A percentile compares a stretch with the other conserved stretches of the same genome.
phyloP scores from a whole-genome alignment of 1,139 yeast species.

The Martiniozyma asiatica region DNA sequence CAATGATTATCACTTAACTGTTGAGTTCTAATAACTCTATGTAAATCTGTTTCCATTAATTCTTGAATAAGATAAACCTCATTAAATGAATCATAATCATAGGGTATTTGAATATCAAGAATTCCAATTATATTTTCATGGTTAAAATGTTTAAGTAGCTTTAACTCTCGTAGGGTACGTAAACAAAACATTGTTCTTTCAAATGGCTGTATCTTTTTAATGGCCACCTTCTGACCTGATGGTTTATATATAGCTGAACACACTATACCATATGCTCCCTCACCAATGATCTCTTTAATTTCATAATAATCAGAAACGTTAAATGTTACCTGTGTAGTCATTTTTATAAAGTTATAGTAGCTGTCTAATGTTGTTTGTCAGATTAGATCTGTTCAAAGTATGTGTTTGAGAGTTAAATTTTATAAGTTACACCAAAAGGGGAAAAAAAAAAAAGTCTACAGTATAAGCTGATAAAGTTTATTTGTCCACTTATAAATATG shows the following conservation, averaged over 20 bases:
- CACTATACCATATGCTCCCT: slow-evolving; percentile 97
- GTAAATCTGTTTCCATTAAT: slow-evolving; percentile 59
- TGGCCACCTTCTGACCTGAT: slow-evolving; percentile 82
- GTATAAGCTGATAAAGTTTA: too few species aligned
- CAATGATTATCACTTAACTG: slow-evolving; percentile 50
- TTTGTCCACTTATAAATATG: too few species aligned
- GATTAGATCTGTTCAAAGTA: too few species aligned
- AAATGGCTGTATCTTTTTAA: slow-evolving; percentile 89
- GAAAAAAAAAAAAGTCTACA: too few species aligned
- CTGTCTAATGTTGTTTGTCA: too few species aligned
- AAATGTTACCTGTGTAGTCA: slow-evolving; percentile 35
- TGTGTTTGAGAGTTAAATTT: too few species aligned
- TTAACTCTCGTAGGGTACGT: slow-evolving; percentile 81
- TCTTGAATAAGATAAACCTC: slow-evolving; percentile 66
- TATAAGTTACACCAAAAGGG: too few species aligned
- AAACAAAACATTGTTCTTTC: slow-evolving; percentile 86
- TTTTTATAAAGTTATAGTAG: background rate
- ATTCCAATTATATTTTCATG: slow-evolving; percentile 91
- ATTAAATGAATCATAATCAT: slow-evolving; percentile 52
- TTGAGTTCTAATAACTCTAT: slow-evolving; percentile 43
- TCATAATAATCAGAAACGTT: slow-evolving; percentile 84
- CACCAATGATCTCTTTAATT: slow-evolving; percentile 74
- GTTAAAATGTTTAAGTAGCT: slow-evolving; percentile 71
- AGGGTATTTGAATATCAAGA: slow-evolving; percentile 83
- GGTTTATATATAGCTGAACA: slow-evolving; percentile 89